phyloP scores from a whole-genome alignment of 2,329 filamentous ascomycete species.

The Coleophoma cylindrospora region DNA sequence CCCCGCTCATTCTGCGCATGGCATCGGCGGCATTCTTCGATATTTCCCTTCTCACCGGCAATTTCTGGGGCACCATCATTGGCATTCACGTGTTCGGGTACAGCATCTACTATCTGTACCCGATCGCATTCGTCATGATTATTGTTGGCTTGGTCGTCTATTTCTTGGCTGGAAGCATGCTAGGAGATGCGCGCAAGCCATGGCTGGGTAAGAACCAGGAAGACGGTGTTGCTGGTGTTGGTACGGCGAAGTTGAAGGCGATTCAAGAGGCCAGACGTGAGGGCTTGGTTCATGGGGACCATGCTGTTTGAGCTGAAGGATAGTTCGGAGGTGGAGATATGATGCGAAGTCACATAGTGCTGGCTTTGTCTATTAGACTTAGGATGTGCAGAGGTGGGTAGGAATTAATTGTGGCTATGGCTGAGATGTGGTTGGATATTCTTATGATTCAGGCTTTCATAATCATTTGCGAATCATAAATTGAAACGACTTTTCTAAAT shows the following conservation, averaged over 20 bases:
- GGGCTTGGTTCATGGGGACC: slow-evolving; percentile 10
- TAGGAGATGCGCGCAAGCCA: slow-evolving; percentile 89
- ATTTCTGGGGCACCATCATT: slow-evolving; percentile 96
- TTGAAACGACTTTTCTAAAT: too few relatives aligned
- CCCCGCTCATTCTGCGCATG: slow-evolving; percentile 84
- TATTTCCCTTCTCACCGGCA: slow-evolving; percentile 86
- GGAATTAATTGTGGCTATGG: too few relatives aligned
- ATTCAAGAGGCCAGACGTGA: slow-evolving; percentile 45
- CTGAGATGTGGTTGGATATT: too few relatives aligned
- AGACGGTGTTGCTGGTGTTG: slow-evolving; percentile 70
- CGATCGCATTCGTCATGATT: slow-evolving; percentile 91
- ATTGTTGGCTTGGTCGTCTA: slow-evolving; percentile 82
- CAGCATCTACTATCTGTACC: slow-evolving; percentile 83
- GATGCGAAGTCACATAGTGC: not conserved
- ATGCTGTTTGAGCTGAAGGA: not conserved
- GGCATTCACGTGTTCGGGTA: slow-evolving; percentile 82
- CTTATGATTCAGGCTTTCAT: too few relatives aligned
- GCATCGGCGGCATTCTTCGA: slow-evolving; percentile 93
- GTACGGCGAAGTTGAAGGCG: slow-evolving; percentile 78
- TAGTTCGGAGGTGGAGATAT: not conserved
- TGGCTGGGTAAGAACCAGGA: slow-evolving; percentile 91
- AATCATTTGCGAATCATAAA: too few relatives aligned
- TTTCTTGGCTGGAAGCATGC: slow-evolving; percentile 74
- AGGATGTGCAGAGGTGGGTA: too few relatives aligned
- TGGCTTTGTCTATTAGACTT: too few relatives aligned